Base-by-base conservation (phyloP, 2,329 filamentous ascomycete species). In the Fusarium hainanense region DNA sequence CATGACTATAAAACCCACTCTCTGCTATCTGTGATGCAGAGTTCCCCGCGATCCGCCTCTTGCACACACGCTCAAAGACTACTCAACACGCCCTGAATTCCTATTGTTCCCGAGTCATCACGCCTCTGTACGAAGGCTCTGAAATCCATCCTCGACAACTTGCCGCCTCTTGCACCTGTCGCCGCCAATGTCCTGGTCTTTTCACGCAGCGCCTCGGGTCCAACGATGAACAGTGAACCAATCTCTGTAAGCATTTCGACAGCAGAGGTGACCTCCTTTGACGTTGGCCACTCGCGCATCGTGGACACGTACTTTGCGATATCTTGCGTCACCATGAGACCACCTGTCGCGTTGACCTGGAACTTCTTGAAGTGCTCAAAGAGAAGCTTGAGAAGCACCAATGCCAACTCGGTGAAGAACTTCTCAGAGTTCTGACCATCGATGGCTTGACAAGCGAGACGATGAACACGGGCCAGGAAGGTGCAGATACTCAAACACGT, bases 301-400 rank as follows among this genome's bases (percentile, higher is more conserved):
- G 97, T 89, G 65, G 94, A 91, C 11, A 93, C 92, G 79, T 99
- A 99, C 77, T 93, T 94, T 37, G 93, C 93, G 79, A 98, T 94
- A 78, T 99, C 96, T 82, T 98, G 97, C 37, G 92, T 95, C 27
- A 98, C 93, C 88, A 98, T 96, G 48, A 99, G 88, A 4, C 94
- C 96, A 66, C 96, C 96, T 0, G 95, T 94, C 42, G 94, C 93
- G 73, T 94, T 97, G 71, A 99, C 93, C 65, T 91, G 89, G 82
- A 97, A 99, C 76, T 93, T 94, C 76, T 97, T 96, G 82, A 98
- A 93, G 81, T 99, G 96, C 67, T 96, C 93, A 68, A 99, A 90
- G 7, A 99, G 87, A 12, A 97, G 87, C 51, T 87, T 83, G 71
- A 94, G 90, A 37, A 97, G 85, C 12, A 91, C 91, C 16, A 94